These are phyloP conservation scores for Aristolochia californica DNA, from an alignment of 164 flowering plant species.

Conservation along the genomic window DNA sequence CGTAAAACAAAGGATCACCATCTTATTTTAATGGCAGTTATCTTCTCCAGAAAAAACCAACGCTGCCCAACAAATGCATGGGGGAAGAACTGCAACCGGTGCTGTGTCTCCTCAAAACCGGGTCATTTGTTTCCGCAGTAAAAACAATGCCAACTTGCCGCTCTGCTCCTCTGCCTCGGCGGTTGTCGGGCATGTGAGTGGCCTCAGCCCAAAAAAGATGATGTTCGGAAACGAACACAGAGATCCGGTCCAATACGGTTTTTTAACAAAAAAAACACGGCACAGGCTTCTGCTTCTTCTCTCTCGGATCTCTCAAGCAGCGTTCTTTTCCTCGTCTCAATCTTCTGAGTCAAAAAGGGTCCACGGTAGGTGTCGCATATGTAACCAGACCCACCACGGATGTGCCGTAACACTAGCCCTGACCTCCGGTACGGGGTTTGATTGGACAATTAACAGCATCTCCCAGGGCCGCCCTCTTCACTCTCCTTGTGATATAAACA, in stretches of 20 bases:
- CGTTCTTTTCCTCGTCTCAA: too few relatives aligned
- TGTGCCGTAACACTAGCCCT: too few relatives aligned
- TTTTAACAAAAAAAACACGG: too few relatives aligned
- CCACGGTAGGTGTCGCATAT: too few relatives aligned
- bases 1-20: not conserved
- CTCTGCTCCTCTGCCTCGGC: not conserved
- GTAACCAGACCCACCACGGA: too few relatives aligned
- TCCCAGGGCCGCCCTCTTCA: too few relatives aligned
- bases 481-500: too few relatives aligned
- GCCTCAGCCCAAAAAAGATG: not conserved
- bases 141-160: not conserved
- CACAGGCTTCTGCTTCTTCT: not conserved
- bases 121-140: not conserved
- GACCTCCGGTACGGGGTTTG: too few relatives aligned
- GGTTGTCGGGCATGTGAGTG: constrained; percentile 12
- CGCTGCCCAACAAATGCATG: not conserved
- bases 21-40: not conserved
- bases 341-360: too few relatives aligned
- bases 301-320: constrained; percentile 1
- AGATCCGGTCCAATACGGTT: not conserved
- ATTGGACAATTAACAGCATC: too few relatives aligned
- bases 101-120: constrained; percentile 1
- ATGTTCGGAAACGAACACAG: not conserved
- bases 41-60: constrained; percentile 1
- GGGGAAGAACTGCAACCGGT: not conserved